Percentiles rank a stretch among this genome's conserved stretches.
Conservation (phyloP, 331 rosid genomes). For the Cydonia oblonga region DNA sequence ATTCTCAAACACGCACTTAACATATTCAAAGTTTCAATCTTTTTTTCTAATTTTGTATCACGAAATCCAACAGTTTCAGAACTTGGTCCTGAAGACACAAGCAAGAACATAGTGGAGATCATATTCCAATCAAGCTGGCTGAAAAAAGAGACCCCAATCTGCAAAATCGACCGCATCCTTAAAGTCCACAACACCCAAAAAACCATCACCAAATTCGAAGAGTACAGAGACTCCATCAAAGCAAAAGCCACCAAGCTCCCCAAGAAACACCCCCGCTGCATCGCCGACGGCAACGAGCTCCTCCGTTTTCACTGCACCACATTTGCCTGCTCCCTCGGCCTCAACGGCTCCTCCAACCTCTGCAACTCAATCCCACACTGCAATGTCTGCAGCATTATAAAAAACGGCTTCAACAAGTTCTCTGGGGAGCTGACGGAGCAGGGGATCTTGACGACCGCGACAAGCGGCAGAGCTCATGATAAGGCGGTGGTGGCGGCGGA, state of each 20-base stretch:
- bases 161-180: conserved; percentile 83
- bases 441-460: conserved; percentile 76
- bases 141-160: conserved; percentile 71
- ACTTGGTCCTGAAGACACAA: conserved; percentile 80
- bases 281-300: conserved; percentile 92
- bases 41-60: neutral
- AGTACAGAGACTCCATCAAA: conserved; percentile 77
- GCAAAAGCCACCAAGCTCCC: conserved; percentile 61
- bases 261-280: conserved; percentile 82
- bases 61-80: conserved; percentile 62
- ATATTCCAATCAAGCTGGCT: conserved; percentile 99
- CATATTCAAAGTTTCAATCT: neutral
- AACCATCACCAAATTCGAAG: conserved; percentile 73
- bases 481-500: conserved; percentile 24
- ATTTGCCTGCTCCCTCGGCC: conserved; percentile 67
- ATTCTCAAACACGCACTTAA: no score
- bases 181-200: conserved; percentile 82
- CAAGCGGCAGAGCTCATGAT: conserved; percentile 91
- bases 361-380: conserved; percentile 70
- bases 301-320: conserved; percentile 88
- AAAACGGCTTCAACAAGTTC: conserved; percentile 53
- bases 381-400: conserved; percentile 62
- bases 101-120: conserved; percentile 98
- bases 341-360: conserved; percentile 71
- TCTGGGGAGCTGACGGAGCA: conserved; percentile 13